A percentile compares a stretch with the other conserved stretches of the same genome.
These are phyloP conservation scores for Saturnispora quitensis DNA, from an alignment of 805 yeast species.

Conservation along the genomic window DNA sequence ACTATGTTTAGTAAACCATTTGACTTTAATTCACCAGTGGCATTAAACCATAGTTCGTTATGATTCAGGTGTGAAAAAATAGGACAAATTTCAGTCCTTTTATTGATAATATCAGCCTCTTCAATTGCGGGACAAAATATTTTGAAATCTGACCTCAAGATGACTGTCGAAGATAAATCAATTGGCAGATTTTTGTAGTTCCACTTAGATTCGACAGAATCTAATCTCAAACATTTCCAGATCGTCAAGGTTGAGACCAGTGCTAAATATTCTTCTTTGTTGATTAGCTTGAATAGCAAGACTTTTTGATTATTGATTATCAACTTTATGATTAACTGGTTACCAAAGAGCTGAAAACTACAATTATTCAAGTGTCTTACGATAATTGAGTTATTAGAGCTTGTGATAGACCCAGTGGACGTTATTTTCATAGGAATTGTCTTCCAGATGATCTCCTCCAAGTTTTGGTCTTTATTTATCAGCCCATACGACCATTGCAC, in stretches of 20 bases:
- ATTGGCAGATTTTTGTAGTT: conserved; percentile 27
- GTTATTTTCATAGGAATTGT: conserved; percentile 19
- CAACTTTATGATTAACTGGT: conserved; percentile 32
- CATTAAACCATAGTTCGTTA: conserved; percentile 61
- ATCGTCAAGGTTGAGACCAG: conserved; percentile 35
- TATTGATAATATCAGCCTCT: conserved; percentile 30
- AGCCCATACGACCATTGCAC: conserved; percentile 10
- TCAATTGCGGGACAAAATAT: conserved; percentile 42
- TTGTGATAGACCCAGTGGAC: conserved; percentile 20
- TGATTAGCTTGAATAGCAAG: conserved; percentile 25
- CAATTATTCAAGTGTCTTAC: conserved; percentile 24
- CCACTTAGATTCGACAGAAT: conserved; percentile 42
- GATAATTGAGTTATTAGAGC: conserved; percentile 17
- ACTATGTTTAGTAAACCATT: conserved; percentile 54
- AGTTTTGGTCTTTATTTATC: not conserved
- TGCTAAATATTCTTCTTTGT: conserved; percentile 31
- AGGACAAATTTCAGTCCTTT: conserved; percentile 18
- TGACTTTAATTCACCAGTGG: conserved; percentile 61
- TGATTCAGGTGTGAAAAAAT: conserved; percentile 6
- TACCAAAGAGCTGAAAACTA: conserved; percentile 17
- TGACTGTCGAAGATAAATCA: conserved; percentile 20
- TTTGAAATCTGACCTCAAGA: conserved; percentile 56
- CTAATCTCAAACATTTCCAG: conserved; percentile 43
- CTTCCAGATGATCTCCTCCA: conserved; percentile 16
- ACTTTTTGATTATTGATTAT: conserved; percentile 30